phyloP scores from a whole-genome alignment of 2,329 filamentous ascomycete genomes.

The Penicillium olsonii region DNA sequence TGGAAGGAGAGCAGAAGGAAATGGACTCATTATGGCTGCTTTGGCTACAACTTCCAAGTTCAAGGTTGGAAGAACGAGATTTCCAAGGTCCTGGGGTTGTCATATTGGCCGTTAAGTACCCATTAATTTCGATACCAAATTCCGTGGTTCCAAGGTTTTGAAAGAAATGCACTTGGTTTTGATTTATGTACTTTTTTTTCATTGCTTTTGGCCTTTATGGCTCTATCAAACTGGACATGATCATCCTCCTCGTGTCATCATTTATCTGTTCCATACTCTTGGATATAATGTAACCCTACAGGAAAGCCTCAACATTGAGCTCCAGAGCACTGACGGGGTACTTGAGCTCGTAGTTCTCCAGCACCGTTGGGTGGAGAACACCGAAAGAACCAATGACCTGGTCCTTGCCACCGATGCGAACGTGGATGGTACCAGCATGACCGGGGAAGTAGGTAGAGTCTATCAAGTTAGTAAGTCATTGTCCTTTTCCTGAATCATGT shows the following conservation, averaged over 20 bases:
- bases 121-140: too few species aligned
- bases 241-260: slow-evolving; percentile 26
- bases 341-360: slow-evolving; percentile 91
- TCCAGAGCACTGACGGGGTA: slow-evolving; percentile 93
- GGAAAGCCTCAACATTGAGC: slow-evolving; percentile 90
- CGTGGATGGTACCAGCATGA: slow-evolving; percentile 80
- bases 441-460: slow-evolving; percentile 89
- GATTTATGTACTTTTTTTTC: slow-evolving; percentile 12
- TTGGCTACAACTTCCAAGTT: too few species aligned
- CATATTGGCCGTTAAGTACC: too few species aligned
- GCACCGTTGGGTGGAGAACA: slow-evolving; percentile 86
- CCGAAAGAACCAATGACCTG: slow-evolving; percentile 84
- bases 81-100: too few species aligned
- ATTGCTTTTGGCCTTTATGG: slow-evolving; percentile 18
- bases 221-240: slow-evolving; percentile 16
- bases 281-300: slow-evolving; percentile 52
- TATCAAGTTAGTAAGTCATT: slow-evolving; percentile 33
- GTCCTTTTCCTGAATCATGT: background rate
- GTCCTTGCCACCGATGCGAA: slow-evolving; percentile 73
- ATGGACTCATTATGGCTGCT: too few species aligned
- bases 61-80: too few species aligned
- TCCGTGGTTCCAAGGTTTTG: background rate
- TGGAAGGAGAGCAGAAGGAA: too few species aligned
- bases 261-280: slow-evolving; percentile 21
- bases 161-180: background rate